Conservation (phyloP, 805 yeast genomes). For the Saccharomycopsis olivae region DNA sequence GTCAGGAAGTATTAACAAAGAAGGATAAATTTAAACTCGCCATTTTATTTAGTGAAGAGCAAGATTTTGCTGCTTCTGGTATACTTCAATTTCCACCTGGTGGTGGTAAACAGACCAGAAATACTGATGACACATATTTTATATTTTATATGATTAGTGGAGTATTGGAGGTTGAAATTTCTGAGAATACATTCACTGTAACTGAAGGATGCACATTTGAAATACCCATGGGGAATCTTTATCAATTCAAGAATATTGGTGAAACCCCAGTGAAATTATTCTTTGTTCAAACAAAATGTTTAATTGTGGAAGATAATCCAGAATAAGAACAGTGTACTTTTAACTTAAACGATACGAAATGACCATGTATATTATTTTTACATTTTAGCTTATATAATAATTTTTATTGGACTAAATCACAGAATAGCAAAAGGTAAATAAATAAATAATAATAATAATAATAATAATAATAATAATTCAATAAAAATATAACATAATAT, state of each 20-base stretch:
- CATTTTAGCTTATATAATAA: too few species aligned
- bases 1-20: constrained; percentile 29
- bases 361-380: too few species aligned
- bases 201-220: constrained; percentile 70
- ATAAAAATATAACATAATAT: too few species aligned
- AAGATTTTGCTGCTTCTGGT: constrained; percentile 64
- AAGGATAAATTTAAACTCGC: constrained; percentile 52
- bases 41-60: constrained; percentile 51
- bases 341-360: too few species aligned
- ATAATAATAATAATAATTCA: too few species aligned
- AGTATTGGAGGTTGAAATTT: constrained; percentile 52
- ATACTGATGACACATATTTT: constrained; percentile 57
- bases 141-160: constrained; percentile 73
- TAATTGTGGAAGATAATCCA: constrained; percentile 16
- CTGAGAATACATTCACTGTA: constrained; percentile 48
- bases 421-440: too few species aligned
- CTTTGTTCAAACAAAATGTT: constrained; percentile 58
- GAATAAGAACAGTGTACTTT: too few species aligned
- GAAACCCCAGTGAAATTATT: constrained; percentile 47
- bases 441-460: too few species aligned
- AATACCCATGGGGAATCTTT: constrained; percentile 68
- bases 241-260: constrained; percentile 58
- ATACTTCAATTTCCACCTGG: constrained; percentile 53
- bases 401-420: too few species aligned
- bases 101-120: constrained; percentile 48